These are phyloP conservation scores for Alisma plantagoaquatica DNA, from an alignment of 106 monocot genomes.

Conservation along the genomic window DNA sequence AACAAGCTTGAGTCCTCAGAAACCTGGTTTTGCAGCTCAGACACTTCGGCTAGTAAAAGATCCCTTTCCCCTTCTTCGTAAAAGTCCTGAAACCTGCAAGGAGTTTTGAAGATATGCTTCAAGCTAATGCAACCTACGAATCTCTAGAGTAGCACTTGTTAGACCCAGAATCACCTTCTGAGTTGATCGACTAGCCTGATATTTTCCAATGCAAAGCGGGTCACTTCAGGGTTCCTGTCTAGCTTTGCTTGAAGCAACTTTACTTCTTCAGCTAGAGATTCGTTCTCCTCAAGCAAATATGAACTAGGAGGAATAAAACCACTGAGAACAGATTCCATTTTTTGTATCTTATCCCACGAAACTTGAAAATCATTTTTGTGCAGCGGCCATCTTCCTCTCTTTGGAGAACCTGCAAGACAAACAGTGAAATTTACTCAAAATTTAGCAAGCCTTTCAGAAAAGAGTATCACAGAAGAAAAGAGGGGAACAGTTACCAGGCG, in stretches of 20 bases:
- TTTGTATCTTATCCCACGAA: conserved; percentile 83
- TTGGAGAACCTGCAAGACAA: conserved; percentile 67
- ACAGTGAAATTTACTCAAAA: no score
- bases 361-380: conserved; percentile 88
- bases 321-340: conserved; percentile 55
- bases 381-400: conserved; percentile 74
- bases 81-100: conserved; percentile 74
- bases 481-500: conserved; percentile 38
- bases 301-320: conserved; percentile 35
- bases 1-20: background rate
- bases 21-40: conserved; percentile 77
- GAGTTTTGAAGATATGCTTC: no score
- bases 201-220: conserved; percentile 90
- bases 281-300: conserved; percentile 60
- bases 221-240: conserved; percentile 87
- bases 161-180: conserved; percentile 33
- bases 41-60: conserved; percentile 59
- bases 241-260: conserved; percentile 36
- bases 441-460: no score
- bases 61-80: conserved; percentile 90
- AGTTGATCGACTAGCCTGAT: conserved; percentile 78
- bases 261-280: conserved; percentile 42
- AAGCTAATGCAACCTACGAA: no score
- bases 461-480: no score
- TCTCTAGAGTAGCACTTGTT: no score